Conservation (phyloP, 2,329 filamentous ascomycete genomes). For the Penicillium sp. region DNA sequence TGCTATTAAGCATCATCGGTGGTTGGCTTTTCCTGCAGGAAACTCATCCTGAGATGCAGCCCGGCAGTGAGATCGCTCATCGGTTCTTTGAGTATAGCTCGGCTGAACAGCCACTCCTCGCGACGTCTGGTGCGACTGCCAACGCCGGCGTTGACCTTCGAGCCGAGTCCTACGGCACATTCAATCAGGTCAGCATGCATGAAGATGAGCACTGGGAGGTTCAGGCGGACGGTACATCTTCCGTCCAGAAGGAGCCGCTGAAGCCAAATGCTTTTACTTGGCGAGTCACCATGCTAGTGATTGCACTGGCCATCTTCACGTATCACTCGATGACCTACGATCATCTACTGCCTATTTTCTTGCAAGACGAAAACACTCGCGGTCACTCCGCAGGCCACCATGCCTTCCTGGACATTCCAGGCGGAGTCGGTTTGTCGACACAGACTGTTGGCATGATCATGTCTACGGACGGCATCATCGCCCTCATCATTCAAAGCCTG, state of each 20-base stretch:
- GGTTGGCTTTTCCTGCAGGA: constrained; percentile 84
- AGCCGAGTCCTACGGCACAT: constrained; percentile 78
- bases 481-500: constrained; percentile 70
- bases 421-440: constrained; percentile 66
- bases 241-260: constrained; percentile 40
- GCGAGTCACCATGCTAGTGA: constrained; percentile 71
- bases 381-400: constrained; percentile 26
- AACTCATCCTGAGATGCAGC: constrained; percentile 82
- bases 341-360: constrained; percentile 87
- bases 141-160: constrained; percentile 72
- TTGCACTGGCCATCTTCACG: constrained; percentile 86
- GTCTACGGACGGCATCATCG: constrained; percentile 69
- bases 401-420: constrained; percentile 58
- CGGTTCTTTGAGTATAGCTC: constrained; percentile 44
- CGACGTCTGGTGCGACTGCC: constrained; percentile 72
- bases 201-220: constrained; percentile 57
- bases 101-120: constrained; percentile 73
- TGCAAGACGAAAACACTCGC: constrained; percentile 66
- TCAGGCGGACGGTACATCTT: constrained; percentile 47
- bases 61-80: constrained; percentile 47
- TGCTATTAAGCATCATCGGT: constrained; percentile 75
- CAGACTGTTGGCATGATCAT: constrained; percentile 69
- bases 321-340: constrained; percentile 97
- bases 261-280: constrained; percentile 57
- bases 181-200: constrained; percentile 59